Evolutionary conservation across 257 asterid species (phyloP), one percentile per base, ranked within the genome.

Genomic region (Solanum piurae): DNA sequence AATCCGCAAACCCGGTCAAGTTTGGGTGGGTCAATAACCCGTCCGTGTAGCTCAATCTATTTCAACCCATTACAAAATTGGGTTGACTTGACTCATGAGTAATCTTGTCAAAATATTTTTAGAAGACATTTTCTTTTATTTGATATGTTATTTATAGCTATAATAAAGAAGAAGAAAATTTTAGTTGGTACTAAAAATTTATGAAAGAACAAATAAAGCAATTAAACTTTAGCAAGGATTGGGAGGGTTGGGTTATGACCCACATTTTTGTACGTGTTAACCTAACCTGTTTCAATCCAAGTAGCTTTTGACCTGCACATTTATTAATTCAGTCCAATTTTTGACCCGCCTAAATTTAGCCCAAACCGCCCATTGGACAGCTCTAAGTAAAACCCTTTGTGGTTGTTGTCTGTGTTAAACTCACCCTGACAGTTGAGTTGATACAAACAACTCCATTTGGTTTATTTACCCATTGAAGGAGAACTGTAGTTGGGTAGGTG

Each of bases 401-500:
- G 29, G 68, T 46, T 9, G 68, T 23, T 46, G 68, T 49, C 62
- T 20, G 34, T 76, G 87, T 49, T 83, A 49, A 37, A 4, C 66
- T 34, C 29, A 86, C 12, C 46, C 42, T 20, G 34, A 85, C 88
- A 83, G 68, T 29, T 87, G 74, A 85, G 66, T 69, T 86, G 76
- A 34, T 73, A 79, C 42, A 12, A 84, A 49, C 83, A 64, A 13
- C 44, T 87, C 46, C 49, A 74, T 49, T 42, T 87, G 86, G 83
- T 88, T 46, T 42, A 71, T 62, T 83, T 89, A 29, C 38, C 80
- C 88, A 40, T 68, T 84, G 86, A 83, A 86, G 85, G 9, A 49
- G 42, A 29, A 46, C 4, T 46, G 10, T 27, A 46, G 68, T 80
- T 80, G 29, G 64, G 68, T 10, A 2, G 85, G 62, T 55, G 55